A percentile compares a stretch with the other conserved stretches of the same genome.
phyloP scores from a whole-genome alignment of 2,329 filamentous ascomycete species.

The Helotiales sp. region DNA sequence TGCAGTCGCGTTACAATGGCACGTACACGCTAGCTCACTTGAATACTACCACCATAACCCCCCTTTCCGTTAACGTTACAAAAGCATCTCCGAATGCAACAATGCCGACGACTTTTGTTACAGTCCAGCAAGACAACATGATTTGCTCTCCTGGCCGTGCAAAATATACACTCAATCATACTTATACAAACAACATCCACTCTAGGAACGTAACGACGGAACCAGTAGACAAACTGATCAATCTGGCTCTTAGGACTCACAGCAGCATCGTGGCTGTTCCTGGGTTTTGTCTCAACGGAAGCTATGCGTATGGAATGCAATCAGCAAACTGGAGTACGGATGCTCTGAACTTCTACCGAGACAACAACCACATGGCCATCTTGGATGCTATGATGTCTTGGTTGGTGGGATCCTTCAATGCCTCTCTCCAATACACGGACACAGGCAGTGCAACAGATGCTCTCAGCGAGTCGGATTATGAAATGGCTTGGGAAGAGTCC shows the following conservation, averaged over 20 bases:
- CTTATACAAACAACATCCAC: slow-evolving; percentile 16
- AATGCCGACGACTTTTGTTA: background rate
- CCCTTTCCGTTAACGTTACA: background rate
- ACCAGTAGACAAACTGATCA: slow-evolving; percentile 11
- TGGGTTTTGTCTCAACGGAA: background rate
- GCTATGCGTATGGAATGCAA: background rate
- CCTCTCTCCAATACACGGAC: background rate
- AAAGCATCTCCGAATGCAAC: background rate
- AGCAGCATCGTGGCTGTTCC: slow-evolving; percentile 14
- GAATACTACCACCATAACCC: slow-evolving; percentile 10
- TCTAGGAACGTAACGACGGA: background rate
- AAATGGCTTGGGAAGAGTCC: background rate
- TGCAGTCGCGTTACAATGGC: slow-evolving; percentile 17
- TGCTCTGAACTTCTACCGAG: slow-evolving; percentile 14
- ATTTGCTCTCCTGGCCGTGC: slow-evolving; percentile 21
- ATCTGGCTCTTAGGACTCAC: slow-evolving; percentile 8
- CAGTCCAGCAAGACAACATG: slow-evolving; percentile 7
- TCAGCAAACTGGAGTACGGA: slow-evolving; percentile 21
- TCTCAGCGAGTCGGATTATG: background rate
- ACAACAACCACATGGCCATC: slow-evolving; percentile 17
- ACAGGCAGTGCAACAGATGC: background rate
- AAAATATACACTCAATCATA: slow-evolving; percentile 19
- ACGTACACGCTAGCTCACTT: slow-evolving; percentile 14
- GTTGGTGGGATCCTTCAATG: slow-evolving; percentile 10
- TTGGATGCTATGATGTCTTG: slow-evolving; percentile 10